A percentile compares a stretch with the other conserved stretches of the same genome.
Conservation (phyloP, 306 rosid genomes). For the Quillaja saponaria region DNA sequence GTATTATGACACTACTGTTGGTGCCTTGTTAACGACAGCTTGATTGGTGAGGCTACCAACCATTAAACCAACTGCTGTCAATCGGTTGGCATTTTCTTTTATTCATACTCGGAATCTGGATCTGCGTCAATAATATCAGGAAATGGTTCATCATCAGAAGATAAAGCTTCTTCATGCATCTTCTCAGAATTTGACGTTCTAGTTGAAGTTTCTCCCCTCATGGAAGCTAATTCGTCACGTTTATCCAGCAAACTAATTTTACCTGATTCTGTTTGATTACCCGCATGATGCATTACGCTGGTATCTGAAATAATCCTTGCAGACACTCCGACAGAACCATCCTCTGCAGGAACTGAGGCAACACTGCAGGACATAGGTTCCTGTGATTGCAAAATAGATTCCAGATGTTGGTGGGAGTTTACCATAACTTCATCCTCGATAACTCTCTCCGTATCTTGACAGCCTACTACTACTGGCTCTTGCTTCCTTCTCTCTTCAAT, state of each 20-base stretch:
- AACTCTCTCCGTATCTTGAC: conserved; percentile 36
- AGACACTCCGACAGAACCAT: conserved; percentile 20
- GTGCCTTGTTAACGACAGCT: too few species aligned
- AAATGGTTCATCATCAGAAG: conserved; percentile 43
- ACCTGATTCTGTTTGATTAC: conserved; percentile 26
- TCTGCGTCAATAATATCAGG: conserved; percentile 75
- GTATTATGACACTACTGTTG: too few species aligned
- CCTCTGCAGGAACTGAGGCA: conserved; percentile 21
- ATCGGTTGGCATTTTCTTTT: conserved; percentile 14
- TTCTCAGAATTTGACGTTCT: conserved; percentile 30
- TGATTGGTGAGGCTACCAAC: too few species aligned
- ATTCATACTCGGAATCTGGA: conserved; percentile 67
- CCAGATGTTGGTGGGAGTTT: conserved; percentile 29
- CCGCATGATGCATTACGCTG: conserved; percentile 30
- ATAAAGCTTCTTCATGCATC: conserved; percentile 26
- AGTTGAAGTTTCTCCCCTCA: conserved; percentile 19
- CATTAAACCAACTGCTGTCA: too few species aligned
- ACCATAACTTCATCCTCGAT: conserved; percentile 33
- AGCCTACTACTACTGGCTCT: conserved; percentile 19
- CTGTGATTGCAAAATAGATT: conserved; percentile 26
- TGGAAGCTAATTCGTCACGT: conserved; percentile 20
- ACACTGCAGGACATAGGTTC: conserved; percentile 29
- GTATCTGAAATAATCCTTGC: conserved; percentile 32
- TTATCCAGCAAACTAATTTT: conserved; percentile 22
- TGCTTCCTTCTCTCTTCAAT: conserved; percentile 30